phyloP scores from a whole-genome alignment of 768 basidiomycete genomes.

The Cyathus striatus region DNA sequence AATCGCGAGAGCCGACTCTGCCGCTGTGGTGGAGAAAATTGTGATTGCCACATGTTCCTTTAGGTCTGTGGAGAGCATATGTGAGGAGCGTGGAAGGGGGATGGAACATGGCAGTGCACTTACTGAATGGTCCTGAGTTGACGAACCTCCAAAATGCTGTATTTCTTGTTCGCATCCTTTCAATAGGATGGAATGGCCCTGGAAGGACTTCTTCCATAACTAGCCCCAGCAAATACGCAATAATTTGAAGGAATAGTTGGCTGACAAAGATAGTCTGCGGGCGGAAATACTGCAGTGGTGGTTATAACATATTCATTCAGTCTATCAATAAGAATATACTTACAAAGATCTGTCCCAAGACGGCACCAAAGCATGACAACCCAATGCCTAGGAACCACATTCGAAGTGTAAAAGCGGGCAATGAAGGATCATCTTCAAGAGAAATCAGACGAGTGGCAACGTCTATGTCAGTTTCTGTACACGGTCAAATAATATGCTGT shows the following conservation, averaged over 20 bases:
- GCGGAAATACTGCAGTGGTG: slow-evolving; percentile 39
- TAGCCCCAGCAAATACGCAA: slow-evolving; percentile 47
- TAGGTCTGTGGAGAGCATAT: slow-evolving; percentile 32
- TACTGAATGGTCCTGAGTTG: slow-evolving; percentile 63
- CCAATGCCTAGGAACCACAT: slow-evolving; percentile 53
- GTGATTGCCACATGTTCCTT: slow-evolving; percentile 61
- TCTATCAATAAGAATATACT: slow-evolving; percentile 13
- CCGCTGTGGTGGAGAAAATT: slow-evolving; percentile 56
- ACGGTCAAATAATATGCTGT: not conserved
- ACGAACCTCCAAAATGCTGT: slow-evolving; percentile 46
- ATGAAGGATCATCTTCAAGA: slow-evolving; percentile 45
- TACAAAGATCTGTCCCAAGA: slow-evolving; percentile 47
- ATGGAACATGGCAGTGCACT: too few relatives aligned
- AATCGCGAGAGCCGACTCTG: slow-evolving; percentile 52
- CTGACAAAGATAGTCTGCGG: slow-evolving; percentile 46
- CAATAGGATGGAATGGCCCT: slow-evolving; percentile 27
- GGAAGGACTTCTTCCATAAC: slow-evolving; percentile 33
- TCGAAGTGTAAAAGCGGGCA: slow-evolving; percentile 48
- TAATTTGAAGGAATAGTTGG: slow-evolving; percentile 44
- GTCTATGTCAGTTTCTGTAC: slow-evolving; percentile 38
- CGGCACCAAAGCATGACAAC: slow-evolving; percentile 51
- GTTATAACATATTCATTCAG: not conserved
- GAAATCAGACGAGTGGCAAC: slow-evolving; percentile 44
- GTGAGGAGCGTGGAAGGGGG: too few relatives aligned
- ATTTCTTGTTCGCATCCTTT: slow-evolving; percentile 21